Conservation (phyloP, 805 yeast species). For the Ogataea dorogensis region DNA sequence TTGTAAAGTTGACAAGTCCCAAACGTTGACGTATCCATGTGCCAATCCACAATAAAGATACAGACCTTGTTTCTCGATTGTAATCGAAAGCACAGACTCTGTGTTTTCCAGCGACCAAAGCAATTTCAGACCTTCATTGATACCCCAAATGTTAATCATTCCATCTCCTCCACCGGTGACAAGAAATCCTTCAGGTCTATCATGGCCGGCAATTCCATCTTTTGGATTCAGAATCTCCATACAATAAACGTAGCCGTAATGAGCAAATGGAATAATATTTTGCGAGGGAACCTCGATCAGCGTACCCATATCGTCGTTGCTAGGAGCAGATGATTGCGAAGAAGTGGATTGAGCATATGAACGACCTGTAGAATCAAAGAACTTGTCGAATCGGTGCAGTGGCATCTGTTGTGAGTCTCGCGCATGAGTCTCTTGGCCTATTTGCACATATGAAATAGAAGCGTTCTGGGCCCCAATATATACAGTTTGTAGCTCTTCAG, state of each 20-base stretch:
- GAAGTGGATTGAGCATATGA: background rate
- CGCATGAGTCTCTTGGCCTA: conserved; percentile 24
- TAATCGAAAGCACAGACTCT: conserved; percentile 70
- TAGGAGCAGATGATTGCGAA: conserved; percentile 18
- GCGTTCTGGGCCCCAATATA: conserved; percentile 94
- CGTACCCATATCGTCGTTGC: conserved; percentile 23
- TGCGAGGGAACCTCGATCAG: conserved; percentile 66
- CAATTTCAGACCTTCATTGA: conserved; percentile 23
- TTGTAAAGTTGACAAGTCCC: conserved; percentile 87
- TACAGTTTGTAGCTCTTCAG: conserved; percentile 54
- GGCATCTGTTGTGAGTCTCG: conserved; percentile 45
- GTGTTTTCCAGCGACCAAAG: conserved; percentile 53
- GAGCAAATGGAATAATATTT: conserved; percentile 78
- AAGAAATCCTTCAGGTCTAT: conserved; percentile 38
- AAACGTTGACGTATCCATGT: conserved; percentile 70
- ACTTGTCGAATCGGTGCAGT: conserved; percentile 70
- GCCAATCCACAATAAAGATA: conserved; percentile 82
- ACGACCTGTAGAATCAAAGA: conserved; percentile 80
- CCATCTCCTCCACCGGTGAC: conserved; percentile 93
- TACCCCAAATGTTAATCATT: conserved; percentile 73
- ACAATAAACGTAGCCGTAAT: conserved; percentile 84
- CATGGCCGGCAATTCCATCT: conserved; percentile 27
- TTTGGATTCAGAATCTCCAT: conserved; percentile 40
- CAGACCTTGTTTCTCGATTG: conserved; percentile 49
- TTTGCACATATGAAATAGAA: conserved; percentile 68